Conservation (phyloP, 2,329 filamentous ascomycete genomes). For the Lachnum nothofagi region DNA sequence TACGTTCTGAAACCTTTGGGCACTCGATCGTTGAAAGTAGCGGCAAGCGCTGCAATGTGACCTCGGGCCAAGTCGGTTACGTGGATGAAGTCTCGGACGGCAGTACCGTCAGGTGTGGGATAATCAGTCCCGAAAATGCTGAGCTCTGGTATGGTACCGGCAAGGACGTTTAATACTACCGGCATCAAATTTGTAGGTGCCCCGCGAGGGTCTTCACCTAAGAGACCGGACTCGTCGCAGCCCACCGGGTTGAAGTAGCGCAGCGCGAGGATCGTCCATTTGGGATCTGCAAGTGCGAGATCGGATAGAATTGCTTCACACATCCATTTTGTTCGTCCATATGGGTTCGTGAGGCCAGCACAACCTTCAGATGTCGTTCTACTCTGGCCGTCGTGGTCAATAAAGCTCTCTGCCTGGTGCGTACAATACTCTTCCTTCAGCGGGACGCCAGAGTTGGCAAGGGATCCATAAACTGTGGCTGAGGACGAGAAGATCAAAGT, state of each 20-base stretch:
- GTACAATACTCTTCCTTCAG: constrained; percentile 51
- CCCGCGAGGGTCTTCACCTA: constrained; percentile 57
- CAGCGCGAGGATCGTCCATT: constrained; percentile 57
- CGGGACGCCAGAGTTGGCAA: constrained; percentile 45
- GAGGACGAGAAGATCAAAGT: constrained; percentile 64
- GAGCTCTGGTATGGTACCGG: constrained; percentile 46
- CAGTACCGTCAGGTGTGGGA: constrained; percentile 59
- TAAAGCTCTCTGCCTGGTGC: constrained; percentile 43
- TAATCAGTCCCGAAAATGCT: constrained; percentile 60
- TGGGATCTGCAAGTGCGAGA: constrained; percentile 53
- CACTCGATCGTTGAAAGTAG: constrained; percentile 32
- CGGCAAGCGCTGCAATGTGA: constrained; percentile 53
- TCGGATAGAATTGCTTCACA: constrained; percentile 61
- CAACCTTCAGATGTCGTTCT: constrained; percentile 41
- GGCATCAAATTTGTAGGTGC: constrained; percentile 60
- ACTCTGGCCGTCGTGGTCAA: constrained; percentile 39
- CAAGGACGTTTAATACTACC: constrained; percentile 56
- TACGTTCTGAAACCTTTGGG: constrained; percentile 39
- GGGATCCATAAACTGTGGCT: constrained; percentile 58
- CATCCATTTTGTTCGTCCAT: constrained; percentile 62
- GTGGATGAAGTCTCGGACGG: constrained; percentile 62
- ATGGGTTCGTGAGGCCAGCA: constrained; percentile 57
- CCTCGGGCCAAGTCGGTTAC: constrained; percentile 58
- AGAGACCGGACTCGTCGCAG: constrained; percentile 55
- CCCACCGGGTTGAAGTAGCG: constrained; percentile 64